Conservation (phyloP, 805 yeast species). For the Yarrowia phangngaensis region DNA sequence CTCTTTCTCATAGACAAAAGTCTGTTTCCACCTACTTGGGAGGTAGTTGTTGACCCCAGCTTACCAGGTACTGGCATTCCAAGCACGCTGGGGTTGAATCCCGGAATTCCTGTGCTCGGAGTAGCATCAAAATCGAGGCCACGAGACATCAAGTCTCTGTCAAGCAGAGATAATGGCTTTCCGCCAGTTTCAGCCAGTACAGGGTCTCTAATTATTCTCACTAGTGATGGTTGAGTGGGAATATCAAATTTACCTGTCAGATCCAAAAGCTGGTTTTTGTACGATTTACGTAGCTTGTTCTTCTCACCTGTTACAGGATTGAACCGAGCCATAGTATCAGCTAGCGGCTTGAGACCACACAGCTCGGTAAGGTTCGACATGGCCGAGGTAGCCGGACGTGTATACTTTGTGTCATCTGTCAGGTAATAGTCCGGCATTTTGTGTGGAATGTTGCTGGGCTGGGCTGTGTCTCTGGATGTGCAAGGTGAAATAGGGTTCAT, state of each 20-base stretch:
- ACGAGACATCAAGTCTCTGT: conserved; percentile 46
- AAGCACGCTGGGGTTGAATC: conserved; percentile 63
- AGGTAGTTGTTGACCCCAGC: neutral
- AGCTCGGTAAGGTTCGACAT: conserved; percentile 62
- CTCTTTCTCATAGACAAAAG: conserved; percentile 9
- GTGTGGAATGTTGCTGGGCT: no score
- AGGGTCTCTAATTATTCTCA: conserved; percentile 26
- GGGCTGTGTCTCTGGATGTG: no score
- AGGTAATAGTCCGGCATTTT: conserved; percentile 23
- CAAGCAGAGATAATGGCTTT: conserved; percentile 50
- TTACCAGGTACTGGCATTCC: conserved; percentile 21
- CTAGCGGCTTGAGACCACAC: conserved; percentile 63
- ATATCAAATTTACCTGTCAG: conserved; percentile 58
- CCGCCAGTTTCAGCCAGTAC: conserved; percentile 35
- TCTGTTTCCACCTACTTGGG: conserved; percentile 16
- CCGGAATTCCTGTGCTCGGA: conserved; percentile 67
- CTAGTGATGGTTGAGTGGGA: conserved; percentile 35
- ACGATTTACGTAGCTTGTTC: conserved; percentile 87
- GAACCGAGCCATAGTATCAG: conserved; percentile 77
- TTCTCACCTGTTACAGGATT: conserved; percentile 89
- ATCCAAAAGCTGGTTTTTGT: conserved; percentile 86
- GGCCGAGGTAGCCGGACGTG: conserved; percentile 47
- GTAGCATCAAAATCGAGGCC: conserved; percentile 62
- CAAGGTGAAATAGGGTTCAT: no score
- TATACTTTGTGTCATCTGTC: conserved; percentile 23